These are phyloP conservation scores for Schrenkiella parvula DNA, from an alignment of 345 rosid genomes.

Conservation along the genomic window DNA sequence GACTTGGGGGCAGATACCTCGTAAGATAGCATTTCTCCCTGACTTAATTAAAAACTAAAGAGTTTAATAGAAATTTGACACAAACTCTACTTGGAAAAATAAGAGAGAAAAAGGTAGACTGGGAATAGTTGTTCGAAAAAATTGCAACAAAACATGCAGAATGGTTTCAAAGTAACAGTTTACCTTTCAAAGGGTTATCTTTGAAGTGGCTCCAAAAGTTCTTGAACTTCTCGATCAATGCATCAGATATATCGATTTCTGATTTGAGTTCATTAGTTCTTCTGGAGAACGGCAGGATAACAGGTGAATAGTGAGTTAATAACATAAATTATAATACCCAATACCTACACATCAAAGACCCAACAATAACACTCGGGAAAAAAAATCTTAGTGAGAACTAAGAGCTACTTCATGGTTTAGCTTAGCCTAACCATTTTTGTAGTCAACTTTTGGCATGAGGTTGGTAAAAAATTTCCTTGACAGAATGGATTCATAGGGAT, in stretches of 20 bases:
- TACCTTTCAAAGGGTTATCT: constrained; percentile 74
- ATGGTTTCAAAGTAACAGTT: not conserved
- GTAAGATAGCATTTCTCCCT: constrained; percentile 89
- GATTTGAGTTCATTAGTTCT: constrained; percentile 83
- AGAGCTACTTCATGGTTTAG: not conserved
- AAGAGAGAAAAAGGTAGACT: too few relatives aligned
- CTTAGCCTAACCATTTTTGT: not conserved
- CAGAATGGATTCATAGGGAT: not conserved
- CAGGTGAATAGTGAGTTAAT: constrained; percentile 1
- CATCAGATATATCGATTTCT: constrained; percentile 64
- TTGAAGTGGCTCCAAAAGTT: constrained; percentile 78
- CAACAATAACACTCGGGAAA: not conserved
- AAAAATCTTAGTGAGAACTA: not conserved
- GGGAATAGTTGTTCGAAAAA: not conserved
- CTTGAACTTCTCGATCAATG: constrained; percentile 57
- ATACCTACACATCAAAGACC: not conserved
- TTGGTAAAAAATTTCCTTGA: not conserved
- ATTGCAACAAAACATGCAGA: not conserved
- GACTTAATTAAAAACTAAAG: not conserved
- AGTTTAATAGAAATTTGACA: not conserved
- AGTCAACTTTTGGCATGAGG: not conserved
- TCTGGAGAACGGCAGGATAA: constrained; percentile 37
- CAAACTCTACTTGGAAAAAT: not conserved
- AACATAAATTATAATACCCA: not conserved
- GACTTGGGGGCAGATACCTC: constrained; percentile 88